Evolutionary conservation across 495 filamentous ascomycete genomes (phyloP).

Genomic region (Massariosphaeria phaeospora): DNA sequence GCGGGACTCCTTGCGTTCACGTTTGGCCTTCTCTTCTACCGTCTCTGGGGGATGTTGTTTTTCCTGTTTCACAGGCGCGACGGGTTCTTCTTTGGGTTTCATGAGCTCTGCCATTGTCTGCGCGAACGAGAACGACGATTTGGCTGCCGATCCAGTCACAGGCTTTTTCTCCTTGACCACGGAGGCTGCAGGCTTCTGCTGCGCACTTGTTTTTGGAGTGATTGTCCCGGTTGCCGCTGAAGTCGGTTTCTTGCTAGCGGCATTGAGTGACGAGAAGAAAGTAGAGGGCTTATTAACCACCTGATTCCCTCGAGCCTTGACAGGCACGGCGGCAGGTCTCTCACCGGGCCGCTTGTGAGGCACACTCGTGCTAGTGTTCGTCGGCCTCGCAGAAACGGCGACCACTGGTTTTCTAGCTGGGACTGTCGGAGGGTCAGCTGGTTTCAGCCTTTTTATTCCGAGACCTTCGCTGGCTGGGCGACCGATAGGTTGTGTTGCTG

Average conservation of each 20-base stretch:
- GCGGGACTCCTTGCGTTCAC: slow-evolving; percentile 73
- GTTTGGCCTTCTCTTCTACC: slow-evolving; percentile 63
- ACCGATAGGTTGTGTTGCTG: slow-evolving; percentile 34
- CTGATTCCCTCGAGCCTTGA: slow-evolving; percentile 48
- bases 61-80: slow-evolving; percentile 47
- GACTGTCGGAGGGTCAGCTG: slow-evolving; percentile 43
- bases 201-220: slow-evolving; percentile 20
- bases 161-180: slow-evolving; percentile 44
- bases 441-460: slow-evolving; percentile 47
- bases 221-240: slow-evolving; percentile 35
- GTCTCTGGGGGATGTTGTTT: slow-evolving; percentile 64
- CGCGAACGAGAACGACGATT: slow-evolving; percentile 45
- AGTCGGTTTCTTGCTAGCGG: slow-evolving; percentile 58
- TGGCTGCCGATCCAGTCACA: slow-evolving; percentile 35
- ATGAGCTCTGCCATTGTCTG: slow-evolving; percentile 58
- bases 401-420: slow-evolving; percentile 38
- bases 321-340: slow-evolving; percentile 29
- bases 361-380: slow-evolving; percentile 37
- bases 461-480: slow-evolving; percentile 32
- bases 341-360: slow-evolving; percentile 25
- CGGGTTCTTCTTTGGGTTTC: slow-evolving; percentile 55
- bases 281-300: slow-evolving; percentile 54
- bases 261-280: slow-evolving; percentile 55
- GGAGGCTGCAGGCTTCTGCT: slow-evolving; percentile 22
- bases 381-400: slow-evolving; percentile 38